Evolutionary conservation across 352 stramenopile genomes (phyloP).

Genomic region (Globisporangium cystogenes): DNA sequence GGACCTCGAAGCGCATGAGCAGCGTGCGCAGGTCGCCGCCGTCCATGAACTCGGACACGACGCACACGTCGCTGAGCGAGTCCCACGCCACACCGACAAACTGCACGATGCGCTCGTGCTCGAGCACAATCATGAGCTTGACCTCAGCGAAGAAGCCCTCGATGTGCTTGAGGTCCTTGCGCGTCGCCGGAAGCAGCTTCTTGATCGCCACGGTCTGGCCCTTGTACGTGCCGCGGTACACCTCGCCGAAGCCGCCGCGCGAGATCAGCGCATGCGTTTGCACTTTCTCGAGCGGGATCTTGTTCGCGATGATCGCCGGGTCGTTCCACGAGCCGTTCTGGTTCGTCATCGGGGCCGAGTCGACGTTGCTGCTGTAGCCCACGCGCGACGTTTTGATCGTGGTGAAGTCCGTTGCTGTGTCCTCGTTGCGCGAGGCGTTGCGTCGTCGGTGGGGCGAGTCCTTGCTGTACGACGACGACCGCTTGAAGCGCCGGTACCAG

Average conservation of each 20-base stretch:
- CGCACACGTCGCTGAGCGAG: conserved; percentile 26
- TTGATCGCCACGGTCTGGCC: too few relatives aligned
- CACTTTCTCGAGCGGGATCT: conserved; percentile 26
- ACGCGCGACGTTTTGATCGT: conserved; percentile 7
- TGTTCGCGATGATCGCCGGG: conserved; percentile 15
- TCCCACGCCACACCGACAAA: conserved; percentile 45
- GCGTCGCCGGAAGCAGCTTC: conserved; percentile 12
- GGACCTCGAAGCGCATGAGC: conserved; percentile 20
- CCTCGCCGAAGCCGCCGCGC: too few relatives aligned
- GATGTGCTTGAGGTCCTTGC: conserved; percentile 18
- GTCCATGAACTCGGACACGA: conserved; percentile 38
- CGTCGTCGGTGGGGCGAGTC: background rate
- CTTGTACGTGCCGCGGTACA: too few relatives aligned
- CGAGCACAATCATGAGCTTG: conserved; percentile 31
- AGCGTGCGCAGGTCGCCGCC: conserved; percentile 30
- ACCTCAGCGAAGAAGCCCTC: conserved; percentile 30
- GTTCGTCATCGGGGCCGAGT: conserved; percentile 3
- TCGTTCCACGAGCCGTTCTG: conserved; percentile 17
- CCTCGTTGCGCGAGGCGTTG: background rate
- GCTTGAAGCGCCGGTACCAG: conserved; percentile 32
- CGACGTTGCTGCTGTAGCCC: background rate
- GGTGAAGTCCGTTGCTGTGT: conserved; percentile 1
- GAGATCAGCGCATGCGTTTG: conserved; percentile 1
- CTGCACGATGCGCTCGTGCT: conserved; percentile 31
- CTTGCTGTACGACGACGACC: conserved; percentile 8